Evolutionary conservation across 1,284 basidiomycete species (phyloP).

Genomic region (Ustilago esculenta): DNA sequence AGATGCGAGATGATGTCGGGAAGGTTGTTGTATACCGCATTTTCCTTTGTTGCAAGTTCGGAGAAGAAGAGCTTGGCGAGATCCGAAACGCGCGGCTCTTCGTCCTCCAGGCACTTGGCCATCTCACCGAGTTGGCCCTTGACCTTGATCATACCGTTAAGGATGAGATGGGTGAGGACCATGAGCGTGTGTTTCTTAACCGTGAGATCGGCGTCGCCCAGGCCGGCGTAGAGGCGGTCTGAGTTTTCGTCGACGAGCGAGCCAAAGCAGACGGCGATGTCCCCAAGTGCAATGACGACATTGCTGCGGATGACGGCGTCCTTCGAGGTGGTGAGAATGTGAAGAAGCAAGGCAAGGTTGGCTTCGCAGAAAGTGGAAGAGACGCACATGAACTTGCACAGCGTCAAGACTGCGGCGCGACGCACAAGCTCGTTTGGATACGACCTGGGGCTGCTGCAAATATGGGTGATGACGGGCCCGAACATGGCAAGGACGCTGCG

Average conservation of each 20-base stretch:
- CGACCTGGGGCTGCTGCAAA: constrained; percentile 75
- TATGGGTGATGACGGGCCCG: constrained; percentile 87
- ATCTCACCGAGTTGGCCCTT: constrained; percentile 99
- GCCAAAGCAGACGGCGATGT: constrained; percentile 96
- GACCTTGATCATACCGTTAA: constrained; percentile 99
- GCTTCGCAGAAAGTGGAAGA: constrained; percentile 92
- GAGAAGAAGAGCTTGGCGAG: constrained; percentile 97
- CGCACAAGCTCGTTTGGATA: constrained; percentile 83
- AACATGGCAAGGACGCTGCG: constrained; percentile 85
- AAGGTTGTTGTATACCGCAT: constrained; percentile 98
- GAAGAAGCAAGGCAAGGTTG: constrained; percentile 87
- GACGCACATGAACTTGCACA: constrained; percentile 97
- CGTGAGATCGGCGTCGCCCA: constrained; percentile 83
- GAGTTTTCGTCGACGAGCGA: constrained; percentile 96
- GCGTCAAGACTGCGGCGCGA: constrained; percentile 84
- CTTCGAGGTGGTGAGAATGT: constrained; percentile 87
- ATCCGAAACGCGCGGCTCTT: constrained; percentile 87
- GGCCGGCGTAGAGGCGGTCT: constrained; percentile 90
- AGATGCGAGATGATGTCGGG: constrained; percentile 76
- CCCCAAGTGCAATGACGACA: constrained; percentile 95
- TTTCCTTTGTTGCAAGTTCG: constrained; percentile 93
- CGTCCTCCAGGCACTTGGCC: constrained; percentile 97
- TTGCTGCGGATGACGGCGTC: constrained; percentile 91
- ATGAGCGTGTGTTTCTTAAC: constrained; percentile 99
- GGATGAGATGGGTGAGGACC: constrained; percentile 95